Conservation (phyloP, 129 eudicot species). For the Mikania micrantha region DNA sequence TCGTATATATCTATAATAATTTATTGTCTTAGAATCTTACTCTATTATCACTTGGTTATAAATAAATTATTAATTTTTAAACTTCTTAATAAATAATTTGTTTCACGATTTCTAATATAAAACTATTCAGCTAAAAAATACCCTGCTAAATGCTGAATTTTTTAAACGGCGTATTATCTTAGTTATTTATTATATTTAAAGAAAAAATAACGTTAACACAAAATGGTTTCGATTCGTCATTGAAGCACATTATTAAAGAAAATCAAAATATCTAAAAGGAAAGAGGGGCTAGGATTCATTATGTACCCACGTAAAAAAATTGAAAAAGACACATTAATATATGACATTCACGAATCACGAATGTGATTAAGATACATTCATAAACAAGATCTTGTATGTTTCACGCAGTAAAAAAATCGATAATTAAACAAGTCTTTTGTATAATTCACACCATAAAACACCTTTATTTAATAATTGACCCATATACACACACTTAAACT, state of each 20-base stretch:
- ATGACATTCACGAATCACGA: neutral
- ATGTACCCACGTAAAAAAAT: slow-evolving; percentile 5
- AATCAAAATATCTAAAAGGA: neutral
- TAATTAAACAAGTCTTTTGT: too few relatives aligned
- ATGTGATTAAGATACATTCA: neutral
- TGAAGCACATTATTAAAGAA: neutral
- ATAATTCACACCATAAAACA: too few relatives aligned
- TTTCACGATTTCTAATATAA: too few relatives aligned
- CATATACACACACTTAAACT: too few relatives aligned
- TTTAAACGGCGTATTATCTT: neutral
- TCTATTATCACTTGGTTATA: too few relatives aligned
- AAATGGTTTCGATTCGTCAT: neutral
- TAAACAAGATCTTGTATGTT: neutral
- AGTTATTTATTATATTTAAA: neutral
- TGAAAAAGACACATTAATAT: slow-evolving; percentile 1
- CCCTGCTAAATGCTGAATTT: neutral
- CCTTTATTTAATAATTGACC: too few relatives aligned
- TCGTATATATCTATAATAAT: too few relatives aligned
- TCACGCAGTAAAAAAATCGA: neutral
- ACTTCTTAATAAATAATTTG: neutral
- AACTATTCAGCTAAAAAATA: too few relatives aligned
- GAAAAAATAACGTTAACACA: neutral
- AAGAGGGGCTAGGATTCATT: slow-evolving; percentile 1
- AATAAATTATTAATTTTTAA: too few relatives aligned
- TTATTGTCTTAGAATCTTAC: too few relatives aligned